These are phyloP conservation scores for Ceriops zippeliana DNA, from an alignment of 345 rosid species.

Conservation along the genomic window DNA sequence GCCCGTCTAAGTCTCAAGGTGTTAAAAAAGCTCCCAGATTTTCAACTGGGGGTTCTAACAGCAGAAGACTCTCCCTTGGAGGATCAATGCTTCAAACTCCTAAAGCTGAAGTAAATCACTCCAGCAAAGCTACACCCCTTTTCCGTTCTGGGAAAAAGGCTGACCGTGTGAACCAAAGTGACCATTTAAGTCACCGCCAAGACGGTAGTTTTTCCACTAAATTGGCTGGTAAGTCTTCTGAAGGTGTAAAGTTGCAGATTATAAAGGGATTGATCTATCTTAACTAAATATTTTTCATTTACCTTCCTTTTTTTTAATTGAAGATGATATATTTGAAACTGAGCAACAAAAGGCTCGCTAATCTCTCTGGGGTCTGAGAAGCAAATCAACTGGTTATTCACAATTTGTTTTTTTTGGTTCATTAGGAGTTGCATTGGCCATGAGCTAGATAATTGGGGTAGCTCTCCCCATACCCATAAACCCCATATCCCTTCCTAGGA, in stretches of 20 bases:
- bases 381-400: conserved; percentile 25
- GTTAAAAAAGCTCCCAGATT: conserved; percentile 67
- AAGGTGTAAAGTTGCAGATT: conserved; percentile 13
- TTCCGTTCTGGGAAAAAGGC: conserved; percentile 40
- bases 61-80: conserved; percentile 72
- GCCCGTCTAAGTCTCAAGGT: conserved; percentile 78
- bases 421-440: too few species aligned
- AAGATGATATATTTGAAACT: conserved; percentile 22
- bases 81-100: conserved; percentile 68
- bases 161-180: conserved; percentile 42
- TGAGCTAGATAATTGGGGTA: too few species aligned
- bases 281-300: conserved; percentile 7
- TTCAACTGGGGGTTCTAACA: conserved; percentile 73
- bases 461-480: too few species aligned
- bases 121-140: conserved; percentile 23
- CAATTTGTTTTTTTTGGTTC: not conserved
- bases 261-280: conserved; percentile 1
- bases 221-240: conserved; percentile 52
- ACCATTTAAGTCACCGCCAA: conserved; percentile 31
- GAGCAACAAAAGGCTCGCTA: conserved; percentile 17
- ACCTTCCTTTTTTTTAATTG: conserved; percentile 5
- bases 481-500: too few species aligned
- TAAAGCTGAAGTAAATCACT: conserved; percentile 39
- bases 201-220: conserved; percentile 44
- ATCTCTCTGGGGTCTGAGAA: conserved; percentile 19